Percentiles rank a stretch among this genome's conserved stretches.
Evolutionary conservation across 1,284 basidiomycete genomes (phyloP).

Genomic region (Cystobasidiaceae sp.): DNA sequence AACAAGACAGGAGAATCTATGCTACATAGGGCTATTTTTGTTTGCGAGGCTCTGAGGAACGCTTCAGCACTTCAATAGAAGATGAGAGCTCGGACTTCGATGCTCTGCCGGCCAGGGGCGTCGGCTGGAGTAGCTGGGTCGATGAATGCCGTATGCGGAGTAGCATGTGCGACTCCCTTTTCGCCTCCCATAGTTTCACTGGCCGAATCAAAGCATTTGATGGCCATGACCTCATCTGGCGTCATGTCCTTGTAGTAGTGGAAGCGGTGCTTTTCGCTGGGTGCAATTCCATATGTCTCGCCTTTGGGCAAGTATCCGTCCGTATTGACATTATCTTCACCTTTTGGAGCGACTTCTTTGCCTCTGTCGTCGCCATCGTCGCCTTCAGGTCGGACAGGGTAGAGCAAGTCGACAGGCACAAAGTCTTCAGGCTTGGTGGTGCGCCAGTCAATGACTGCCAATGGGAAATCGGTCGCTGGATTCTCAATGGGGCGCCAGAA

Average conservation of each 20-base stretch:
- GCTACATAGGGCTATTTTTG: too few relatives aligned
- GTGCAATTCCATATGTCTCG: constrained; percentile 26
- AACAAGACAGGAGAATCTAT: neutral
- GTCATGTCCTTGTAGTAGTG: constrained; percentile 42
- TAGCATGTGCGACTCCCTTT: constrained; percentile 51
- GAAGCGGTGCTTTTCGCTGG: constrained; percentile 37
- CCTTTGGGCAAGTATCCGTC: constrained; percentile 30
- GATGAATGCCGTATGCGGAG: constrained; percentile 59
- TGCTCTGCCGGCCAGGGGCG: constrained; percentile 56
- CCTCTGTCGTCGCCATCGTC: constrained; percentile 23
- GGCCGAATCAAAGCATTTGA: constrained; percentile 45
- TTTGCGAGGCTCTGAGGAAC: neutral
- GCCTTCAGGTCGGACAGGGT: neutral
- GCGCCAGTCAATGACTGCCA: constrained; percentile 40
- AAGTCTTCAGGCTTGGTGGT: constrained; percentile 36
- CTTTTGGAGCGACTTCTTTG: constrained; percentile 1
- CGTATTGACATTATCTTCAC: neutral
- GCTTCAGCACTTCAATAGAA: constrained; percentile 52
- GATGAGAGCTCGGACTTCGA: constrained; percentile 58
- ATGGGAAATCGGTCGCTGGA: constrained; percentile 44
- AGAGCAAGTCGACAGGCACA: constrained; percentile 36
- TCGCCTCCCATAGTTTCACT: neutral
- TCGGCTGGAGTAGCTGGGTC: constrained; percentile 56
- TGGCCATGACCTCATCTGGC: constrained; percentile 43
- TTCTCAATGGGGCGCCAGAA: constrained; percentile 44